Percentiles rank a stretch among this genome's conserved stretches.
Evolutionary conservation across 352 stramenopile genomes (phyloP).

Genomic region (Pythium utonaiense): DNA sequence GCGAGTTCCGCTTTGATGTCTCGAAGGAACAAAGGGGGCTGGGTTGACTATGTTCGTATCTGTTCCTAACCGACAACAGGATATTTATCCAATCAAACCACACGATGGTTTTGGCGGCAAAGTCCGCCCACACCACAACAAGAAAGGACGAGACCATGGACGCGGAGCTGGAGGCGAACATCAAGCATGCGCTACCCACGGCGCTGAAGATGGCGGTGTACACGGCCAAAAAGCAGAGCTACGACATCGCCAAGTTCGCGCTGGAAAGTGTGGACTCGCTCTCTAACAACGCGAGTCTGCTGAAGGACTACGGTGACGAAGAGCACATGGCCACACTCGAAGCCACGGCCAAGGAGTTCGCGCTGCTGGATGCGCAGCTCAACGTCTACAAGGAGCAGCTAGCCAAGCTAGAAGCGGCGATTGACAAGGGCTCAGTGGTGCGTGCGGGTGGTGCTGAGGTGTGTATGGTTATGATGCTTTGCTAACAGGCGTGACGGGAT

Average conservation of each 20-base stretch:
- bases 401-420: slow-evolving; percentile 47
- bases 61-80: slow-evolving; percentile 5
- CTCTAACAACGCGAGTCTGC: slow-evolving; percentile 56
- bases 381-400: slow-evolving; percentile 66
- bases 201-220: slow-evolving; percentile 78
- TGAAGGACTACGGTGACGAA: slow-evolving; percentile 61
- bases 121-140: neutral
- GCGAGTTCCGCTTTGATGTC: too few relatives aligned
- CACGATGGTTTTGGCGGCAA: slow-evolving; percentile 15
- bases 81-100: slow-evolving; percentile 11
- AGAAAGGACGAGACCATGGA: slow-evolving; percentile 29
- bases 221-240: slow-evolving; percentile 66
- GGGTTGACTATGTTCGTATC: slow-evolving; percentile 23
- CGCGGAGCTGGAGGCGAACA: slow-evolving; percentile 52
- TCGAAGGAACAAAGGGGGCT: too few relatives aligned
- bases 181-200: slow-evolving; percentile 56
- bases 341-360: slow-evolving; percentile 68
- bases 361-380: slow-evolving; percentile 58
- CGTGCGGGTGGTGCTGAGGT: neutral
- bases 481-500: neutral
- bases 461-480: neutral
- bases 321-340: slow-evolving; percentile 54
- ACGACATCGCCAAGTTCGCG: slow-evolving; percentile 71
- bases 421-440: slow-evolving; percentile 50
- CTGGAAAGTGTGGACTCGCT: slow-evolving; percentile 68